phyloP scores from a whole-genome alignment of 2,329 filamentous ascomycete species.

The Didymellaceae sp. region DNA sequence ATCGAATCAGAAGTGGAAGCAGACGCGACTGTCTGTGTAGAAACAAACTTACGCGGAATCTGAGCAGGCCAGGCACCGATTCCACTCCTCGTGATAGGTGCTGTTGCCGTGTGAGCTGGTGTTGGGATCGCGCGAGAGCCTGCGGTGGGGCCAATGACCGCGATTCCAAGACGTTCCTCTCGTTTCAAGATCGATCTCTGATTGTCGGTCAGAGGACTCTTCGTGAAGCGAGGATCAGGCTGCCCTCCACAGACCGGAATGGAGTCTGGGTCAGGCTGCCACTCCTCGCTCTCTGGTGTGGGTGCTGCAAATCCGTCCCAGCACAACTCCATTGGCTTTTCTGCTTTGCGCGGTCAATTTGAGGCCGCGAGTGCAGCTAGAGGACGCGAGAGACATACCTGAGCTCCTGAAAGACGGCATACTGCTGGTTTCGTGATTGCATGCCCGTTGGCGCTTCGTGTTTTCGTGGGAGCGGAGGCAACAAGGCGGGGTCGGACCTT shows the following conservation, averaged over 20 bases:
- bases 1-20: too few species aligned
- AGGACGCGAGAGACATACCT: background rate
- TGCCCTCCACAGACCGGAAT: slow-evolving; percentile 9
- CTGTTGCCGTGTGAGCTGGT: too few species aligned
- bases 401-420: background rate
- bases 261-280: slow-evolving; percentile 16
- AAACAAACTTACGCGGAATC: too few species aligned
- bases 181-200: background rate
- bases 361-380: background rate
- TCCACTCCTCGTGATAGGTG: too few species aligned
- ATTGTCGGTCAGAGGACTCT: background rate
- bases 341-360: background rate
- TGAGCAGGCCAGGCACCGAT: too few species aligned
- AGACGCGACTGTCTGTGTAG: too few species aligned
- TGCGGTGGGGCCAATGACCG: too few species aligned
- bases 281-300: slow-evolving; percentile 13
- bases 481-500: background rate
- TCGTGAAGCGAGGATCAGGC: slow-evolving; percentile 15
- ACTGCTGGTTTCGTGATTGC: background rate
- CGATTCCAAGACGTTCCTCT: background rate
- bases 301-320: slow-evolving; percentile 21
- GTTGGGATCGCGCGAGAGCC: background rate
- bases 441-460: background rate
- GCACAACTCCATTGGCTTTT: background rate
- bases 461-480: background rate